Percentiles rank a stretch among this genome's conserved stretches.
These are phyloP conservation scores for Yarrowia sp. DNA, from an alignment of 805 yeast species.

Conservation along the genomic window DNA sequence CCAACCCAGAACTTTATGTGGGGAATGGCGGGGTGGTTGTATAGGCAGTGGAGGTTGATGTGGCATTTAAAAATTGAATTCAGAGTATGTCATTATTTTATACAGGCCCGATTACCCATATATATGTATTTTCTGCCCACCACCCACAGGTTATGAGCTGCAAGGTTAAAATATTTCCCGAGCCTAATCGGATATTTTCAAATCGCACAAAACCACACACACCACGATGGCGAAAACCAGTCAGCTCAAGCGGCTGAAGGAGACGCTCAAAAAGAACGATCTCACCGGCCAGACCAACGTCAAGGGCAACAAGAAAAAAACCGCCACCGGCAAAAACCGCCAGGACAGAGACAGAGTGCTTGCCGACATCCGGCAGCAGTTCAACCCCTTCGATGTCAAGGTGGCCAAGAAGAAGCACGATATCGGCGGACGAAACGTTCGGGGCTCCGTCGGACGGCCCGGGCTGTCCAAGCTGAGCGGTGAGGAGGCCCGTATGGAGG, in stretches of 20 bases:
- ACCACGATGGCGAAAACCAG: constrained; percentile 32
- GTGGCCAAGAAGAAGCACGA: constrained; percentile 59
- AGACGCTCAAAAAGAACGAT: constrained; percentile 71
- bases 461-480: constrained; percentile 47
- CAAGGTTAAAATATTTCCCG: constrained; percentile 7
- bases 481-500: constrained; percentile 47
- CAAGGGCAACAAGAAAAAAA: constrained; percentile 48
- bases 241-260: constrained; percentile 79
- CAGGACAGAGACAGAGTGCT: constrained; percentile 63
- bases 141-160: background rate
- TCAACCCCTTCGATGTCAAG: constrained; percentile 86
- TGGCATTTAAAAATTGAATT: no score
- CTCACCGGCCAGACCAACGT: constrained; percentile 80
- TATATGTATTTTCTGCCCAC: background rate
- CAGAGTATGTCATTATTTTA: no score
- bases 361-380: constrained; percentile 67
- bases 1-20: background rate
- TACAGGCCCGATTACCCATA: background rate
- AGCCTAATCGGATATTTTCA: background rate
- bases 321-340: constrained; percentile 37
- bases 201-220: background rate
- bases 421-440: constrained; percentile 44
- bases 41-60: no score
- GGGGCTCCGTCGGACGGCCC: constrained; percentile 62
- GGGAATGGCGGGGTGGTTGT: background rate